phyloP scores from a whole-genome alignment of 345 rosid species.

The Clarkia xantiana region DNA sequence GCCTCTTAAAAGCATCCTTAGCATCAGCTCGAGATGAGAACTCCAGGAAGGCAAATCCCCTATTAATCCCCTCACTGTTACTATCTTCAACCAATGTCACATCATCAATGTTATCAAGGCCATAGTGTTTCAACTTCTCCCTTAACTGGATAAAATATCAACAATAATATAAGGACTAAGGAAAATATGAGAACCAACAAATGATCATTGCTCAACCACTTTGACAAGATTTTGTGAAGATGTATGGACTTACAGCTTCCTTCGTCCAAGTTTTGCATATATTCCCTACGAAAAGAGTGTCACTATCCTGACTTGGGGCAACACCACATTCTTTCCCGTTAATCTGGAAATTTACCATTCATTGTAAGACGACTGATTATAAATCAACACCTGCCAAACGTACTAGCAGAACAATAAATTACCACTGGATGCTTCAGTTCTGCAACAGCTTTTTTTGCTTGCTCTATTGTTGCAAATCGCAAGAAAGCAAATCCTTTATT shows the following conservation, averaged over 20 bases:
- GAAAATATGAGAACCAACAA: slow-evolving; percentile 3
- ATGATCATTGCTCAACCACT: background rate
- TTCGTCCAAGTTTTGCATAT: slow-evolving; percentile 90
- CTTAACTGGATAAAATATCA: slow-evolving; percentile 57
- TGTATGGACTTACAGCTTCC: slow-evolving; percentile 77
- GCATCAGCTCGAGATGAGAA: slow-evolving; percentile 89
- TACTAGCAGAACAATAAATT: slow-evolving; percentile 24
- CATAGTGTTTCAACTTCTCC: slow-evolving; percentile 92
- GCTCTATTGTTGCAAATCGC: slow-evolving; percentile 83
- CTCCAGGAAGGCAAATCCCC: slow-evolving; percentile 97
- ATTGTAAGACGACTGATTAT: slow-evolving; percentile 15
- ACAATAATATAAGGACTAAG: slow-evolving; percentile 11
- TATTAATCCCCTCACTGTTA: slow-evolving; percentile 72
- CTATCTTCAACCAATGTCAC: slow-evolving; percentile 85
- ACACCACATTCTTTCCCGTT: slow-evolving; percentile 97
- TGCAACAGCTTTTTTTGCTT: slow-evolving; percentile 75
- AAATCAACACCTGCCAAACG: slow-evolving; percentile 15
- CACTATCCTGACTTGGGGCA: slow-evolving; percentile 89
- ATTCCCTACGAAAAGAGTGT: slow-evolving; percentile 89
- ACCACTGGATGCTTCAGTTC: slow-evolving; percentile 86
- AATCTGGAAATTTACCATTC: slow-evolving; percentile 51
- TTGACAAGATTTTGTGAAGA: background rate
- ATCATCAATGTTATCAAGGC: slow-evolving; percentile 79
- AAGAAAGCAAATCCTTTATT: slow-evolving; percentile 95
- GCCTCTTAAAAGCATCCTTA: slow-evolving; percentile 87